A percentile compares a stretch with the other conserved stretches of the same genome.
phyloP scores from a whole-genome alignment of 192 early-diverging fungal species.

The Backusella parvicylindrica region DNA sequence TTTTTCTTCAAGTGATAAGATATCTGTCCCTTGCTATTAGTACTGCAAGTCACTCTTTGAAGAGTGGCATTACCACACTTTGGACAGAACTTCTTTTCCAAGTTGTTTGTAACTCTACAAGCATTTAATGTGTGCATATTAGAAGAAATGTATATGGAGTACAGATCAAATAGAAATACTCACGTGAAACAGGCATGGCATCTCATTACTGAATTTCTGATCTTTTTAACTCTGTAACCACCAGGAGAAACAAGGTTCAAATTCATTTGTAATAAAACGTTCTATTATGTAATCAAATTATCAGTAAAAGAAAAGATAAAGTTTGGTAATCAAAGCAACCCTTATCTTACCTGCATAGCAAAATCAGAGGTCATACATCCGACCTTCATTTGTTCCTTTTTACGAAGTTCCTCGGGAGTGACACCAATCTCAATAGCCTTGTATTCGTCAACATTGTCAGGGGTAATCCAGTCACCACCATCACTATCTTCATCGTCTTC shows the following conservation, averaged over 20 bases:
- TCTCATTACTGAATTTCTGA: constrained; percentile 88
- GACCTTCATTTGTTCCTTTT: constrained; percentile 53
- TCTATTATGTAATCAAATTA: constrained; percentile 40
- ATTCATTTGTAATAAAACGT: constrained; percentile 92
- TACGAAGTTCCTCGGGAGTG: constrained; percentile 35
- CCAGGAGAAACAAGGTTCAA: constrained; percentile 81
- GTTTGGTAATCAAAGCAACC: neutral
- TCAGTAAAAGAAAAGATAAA: neutral
- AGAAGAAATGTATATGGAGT: neutral
- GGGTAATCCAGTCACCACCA: constrained; percentile 93
- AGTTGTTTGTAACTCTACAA: constrained; percentile 71
- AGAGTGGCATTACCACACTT: constrained; percentile 87
- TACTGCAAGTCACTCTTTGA: constrained; percentile 75
- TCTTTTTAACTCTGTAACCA: constrained; percentile 68
- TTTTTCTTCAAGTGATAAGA: constrained; percentile 86
- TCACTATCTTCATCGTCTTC: constrained; percentile 45
- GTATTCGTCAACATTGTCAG: constrained; percentile 73
- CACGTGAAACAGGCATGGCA: constrained; percentile 93
- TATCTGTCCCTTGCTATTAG: constrained; percentile 77
- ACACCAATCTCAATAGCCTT: constrained; percentile 57
- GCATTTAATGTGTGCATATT: neutral
- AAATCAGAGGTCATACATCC: constrained; percentile 92
- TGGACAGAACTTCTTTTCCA: constrained; percentile 92
- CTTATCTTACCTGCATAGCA: constrained; percentile 75
- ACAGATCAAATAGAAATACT: constrained; percentile 3